These are phyloP conservation scores for Phytophthora tubulina DNA, from an alignment of 352 stramenopile species.

Conservation along the genomic window DNA sequence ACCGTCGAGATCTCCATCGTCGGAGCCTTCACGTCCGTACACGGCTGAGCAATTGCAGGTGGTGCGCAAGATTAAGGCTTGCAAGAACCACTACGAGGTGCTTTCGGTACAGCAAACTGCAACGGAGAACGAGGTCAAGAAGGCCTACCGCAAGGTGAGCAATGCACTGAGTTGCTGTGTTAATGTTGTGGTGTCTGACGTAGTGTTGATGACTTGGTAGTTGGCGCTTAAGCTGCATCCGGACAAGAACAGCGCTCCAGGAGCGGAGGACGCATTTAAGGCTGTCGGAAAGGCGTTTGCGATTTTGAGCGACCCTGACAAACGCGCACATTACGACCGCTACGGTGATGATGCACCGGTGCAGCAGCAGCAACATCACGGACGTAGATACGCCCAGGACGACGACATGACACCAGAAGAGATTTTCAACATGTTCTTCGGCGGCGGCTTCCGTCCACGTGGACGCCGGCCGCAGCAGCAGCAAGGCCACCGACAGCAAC, in stretches of 20 bases:
- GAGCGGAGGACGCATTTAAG: slow-evolving; percentile 98
- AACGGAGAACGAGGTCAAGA: slow-evolving; percentile 91
- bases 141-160: slow-evolving; percentile 91
- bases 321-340: slow-evolving; percentile 88
- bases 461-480: slow-evolving; percentile 54
- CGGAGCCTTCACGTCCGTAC: slow-evolving; percentile 68
- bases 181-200: slow-evolving; percentile 14
- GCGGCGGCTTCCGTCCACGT: slow-evolving; percentile 79
- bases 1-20: slow-evolving; percentile 46
- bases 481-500: slow-evolving; percentile 43
- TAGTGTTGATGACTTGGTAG: slow-evolving; percentile 44
- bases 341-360: slow-evolving; percentile 71
- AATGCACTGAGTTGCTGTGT: not conserved
- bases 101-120: slow-evolving; percentile 77
- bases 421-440: slow-evolving; percentile 95
- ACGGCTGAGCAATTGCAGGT: slow-evolving; percentile 85
- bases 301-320: slow-evolving; percentile 90
- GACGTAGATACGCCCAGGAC: slow-evolving; percentile 65
- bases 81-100: slow-evolving; percentile 92
- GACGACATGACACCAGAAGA: slow-evolving; percentile 92
- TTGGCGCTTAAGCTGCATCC: slow-evolving; percentile 91
- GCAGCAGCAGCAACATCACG: slow-evolving; percentile 41
- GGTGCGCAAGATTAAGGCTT: slow-evolving; percentile 89
- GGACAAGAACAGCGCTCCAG: slow-evolving; percentile 96
- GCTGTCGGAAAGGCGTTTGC: slow-evolving; percentile 95